phyloP scores from a whole-genome alignment of 176 grass and related monocot genomes.

The Cenchrus purpureus region DNA sequence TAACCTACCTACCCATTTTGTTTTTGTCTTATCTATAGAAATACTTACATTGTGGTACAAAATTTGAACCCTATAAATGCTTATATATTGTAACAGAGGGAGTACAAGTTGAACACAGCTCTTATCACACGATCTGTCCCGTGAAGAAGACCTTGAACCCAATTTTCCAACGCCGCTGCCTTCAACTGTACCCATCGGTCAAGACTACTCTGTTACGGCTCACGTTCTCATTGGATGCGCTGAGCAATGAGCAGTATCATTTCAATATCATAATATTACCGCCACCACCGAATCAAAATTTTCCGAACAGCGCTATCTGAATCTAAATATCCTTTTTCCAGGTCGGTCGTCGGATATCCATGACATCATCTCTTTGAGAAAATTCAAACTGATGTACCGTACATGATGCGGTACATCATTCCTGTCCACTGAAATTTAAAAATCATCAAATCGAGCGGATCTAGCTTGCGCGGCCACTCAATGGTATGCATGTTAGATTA shows the following conservation, averaged over 20 bases:
- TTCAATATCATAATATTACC: neutral
- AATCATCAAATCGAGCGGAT: neutral
- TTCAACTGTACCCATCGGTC: slow-evolving; percentile 23
- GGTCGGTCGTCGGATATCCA: neutral
- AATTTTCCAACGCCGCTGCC: neutral
- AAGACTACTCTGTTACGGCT: neutral
- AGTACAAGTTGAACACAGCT: neutral
- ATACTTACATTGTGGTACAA: too few species aligned
- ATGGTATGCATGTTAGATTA: neutral
- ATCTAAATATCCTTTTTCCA: slow-evolving; percentile 19
- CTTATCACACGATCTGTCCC: neutral
- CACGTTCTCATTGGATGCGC: neutral
- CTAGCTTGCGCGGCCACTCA: neutral
- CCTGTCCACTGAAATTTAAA: neutral
- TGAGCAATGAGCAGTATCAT: neutral
- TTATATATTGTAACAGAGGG: too few species aligned
- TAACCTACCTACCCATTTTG: too few species aligned
- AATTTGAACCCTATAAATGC: too few species aligned
- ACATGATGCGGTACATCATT: neutral
- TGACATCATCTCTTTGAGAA: neutral
- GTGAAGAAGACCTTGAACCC: neutral
- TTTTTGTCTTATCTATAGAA: too few species aligned
- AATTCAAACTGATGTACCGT: neutral
- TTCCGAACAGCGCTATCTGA: neutral
- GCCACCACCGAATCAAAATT: neutral